Evolutionary conservation across 495 filamentous ascomycete genomes (phyloP).

Genomic region (Tuber melanosporum): DNA sequence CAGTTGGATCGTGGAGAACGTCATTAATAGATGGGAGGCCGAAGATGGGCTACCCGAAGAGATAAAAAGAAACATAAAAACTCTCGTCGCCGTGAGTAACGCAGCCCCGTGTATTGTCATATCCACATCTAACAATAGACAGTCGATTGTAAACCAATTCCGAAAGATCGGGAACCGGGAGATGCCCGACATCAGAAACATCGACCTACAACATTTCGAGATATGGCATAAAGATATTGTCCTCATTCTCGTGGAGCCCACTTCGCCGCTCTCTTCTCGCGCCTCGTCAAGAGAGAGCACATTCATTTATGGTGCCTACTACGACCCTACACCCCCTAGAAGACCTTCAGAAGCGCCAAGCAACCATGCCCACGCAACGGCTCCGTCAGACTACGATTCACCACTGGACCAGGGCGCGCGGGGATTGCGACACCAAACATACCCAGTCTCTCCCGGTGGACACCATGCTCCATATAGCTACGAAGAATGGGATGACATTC

Average conservation of each 20-base stretch:
- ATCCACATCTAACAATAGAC: not conserved
- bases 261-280: constrained; percentile 8
- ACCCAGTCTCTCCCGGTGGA: not conserved
- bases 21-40: constrained; percentile 14
- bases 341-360: not conserved
- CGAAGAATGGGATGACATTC: not conserved
- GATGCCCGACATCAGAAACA: constrained; percentile 18
- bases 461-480: not conserved
- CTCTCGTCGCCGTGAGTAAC: constrained; percentile 20
- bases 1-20: constrained; percentile 25
- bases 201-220: constrained; percentile 8
- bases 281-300: constrained; percentile 5
- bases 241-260: constrained; percentile 16
- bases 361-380: not conserved
- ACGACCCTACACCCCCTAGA: not conserved
- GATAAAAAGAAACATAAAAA: constrained; percentile 19
- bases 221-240: constrained; percentile 25
- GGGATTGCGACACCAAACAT: not conserved
- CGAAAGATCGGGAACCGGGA: constrained; percentile 12
- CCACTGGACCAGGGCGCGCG: not conserved
- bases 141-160: constrained; percentile 23
- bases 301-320: not conserved
- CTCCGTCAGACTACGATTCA: not conserved
- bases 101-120: not conserved
- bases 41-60: constrained; percentile 8